These are phyloP conservation scores for Gossypium ekmanianum DNA, from an alignment of 345 rosid genomes.

Conservation along the genomic window DNA sequence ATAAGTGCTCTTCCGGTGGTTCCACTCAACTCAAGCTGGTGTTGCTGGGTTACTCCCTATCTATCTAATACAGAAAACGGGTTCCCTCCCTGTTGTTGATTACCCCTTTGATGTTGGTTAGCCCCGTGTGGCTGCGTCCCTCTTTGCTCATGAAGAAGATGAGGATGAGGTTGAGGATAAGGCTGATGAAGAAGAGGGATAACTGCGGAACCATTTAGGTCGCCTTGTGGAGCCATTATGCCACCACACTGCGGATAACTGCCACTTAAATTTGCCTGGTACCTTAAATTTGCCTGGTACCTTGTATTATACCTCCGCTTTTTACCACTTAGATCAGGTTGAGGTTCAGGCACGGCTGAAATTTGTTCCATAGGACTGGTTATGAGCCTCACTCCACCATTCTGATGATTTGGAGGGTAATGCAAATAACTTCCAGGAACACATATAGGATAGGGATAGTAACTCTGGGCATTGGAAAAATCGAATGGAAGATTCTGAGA, in stretches of 20 bases:
- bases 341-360: conserved; percentile 12
- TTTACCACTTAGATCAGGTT: conserved; percentile 25
- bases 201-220: conserved; percentile 33
- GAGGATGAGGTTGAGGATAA: neutral
- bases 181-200: neutral
- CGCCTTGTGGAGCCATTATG: conserved; percentile 15
- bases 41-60: conserved; percentile 22
- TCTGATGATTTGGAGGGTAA: conserved; percentile 20
- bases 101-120: neutral
- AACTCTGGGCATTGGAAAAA: conserved; percentile 22
- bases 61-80: conserved; percentile 36
- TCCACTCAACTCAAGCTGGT: conserved; percentile 11
- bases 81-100: conserved; percentile 14
- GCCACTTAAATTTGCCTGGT: conserved; percentile 30
- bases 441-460: conserved; percentile 21
- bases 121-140: conserved; percentile 18
- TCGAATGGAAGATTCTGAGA: conserved; percentile 18
- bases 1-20: conserved; percentile 2
- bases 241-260: conserved; percentile 29
- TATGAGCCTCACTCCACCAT: conserved; percentile 28
- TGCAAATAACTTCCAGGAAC: conserved; percentile 6
- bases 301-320: conserved; percentile 25
- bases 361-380: neutral
- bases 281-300: conserved; percentile 34
- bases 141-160: neutral